These are phyloP conservation scores for Cicer pinnatifidum DNA, from an alignment of 306 rosid species.

Conservation along the genomic window DNA sequence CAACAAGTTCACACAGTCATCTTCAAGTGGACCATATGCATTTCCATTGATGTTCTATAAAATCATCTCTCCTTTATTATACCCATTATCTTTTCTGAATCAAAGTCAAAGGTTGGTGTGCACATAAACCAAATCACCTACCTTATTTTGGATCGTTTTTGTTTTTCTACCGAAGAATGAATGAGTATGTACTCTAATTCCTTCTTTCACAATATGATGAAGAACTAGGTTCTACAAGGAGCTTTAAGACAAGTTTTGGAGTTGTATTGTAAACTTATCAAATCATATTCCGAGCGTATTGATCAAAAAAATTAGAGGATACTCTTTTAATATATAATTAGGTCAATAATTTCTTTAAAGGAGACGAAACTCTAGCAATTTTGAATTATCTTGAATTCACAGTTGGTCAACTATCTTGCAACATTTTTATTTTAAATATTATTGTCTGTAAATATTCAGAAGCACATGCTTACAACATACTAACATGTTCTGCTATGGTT, in stretches of 20 bases:
- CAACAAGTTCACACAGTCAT: not conserved
- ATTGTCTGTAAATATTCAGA: conserved; percentile 6
- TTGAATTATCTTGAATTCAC: not conserved
- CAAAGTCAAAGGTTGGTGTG: not conserved
- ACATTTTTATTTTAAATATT: not conserved
- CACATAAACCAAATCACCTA: not conserved
- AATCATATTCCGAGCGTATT: not conserved
- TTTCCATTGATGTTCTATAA: not conserved
- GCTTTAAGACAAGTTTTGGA: not conserved
- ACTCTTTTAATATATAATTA: not conserved
- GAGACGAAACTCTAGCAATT: not conserved
- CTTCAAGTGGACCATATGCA: not conserved
- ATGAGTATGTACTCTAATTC: not conserved
- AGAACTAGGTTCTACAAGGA: conserved; percentile 1
- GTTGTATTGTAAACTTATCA: not conserved
- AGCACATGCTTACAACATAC: conserved; percentile 4
- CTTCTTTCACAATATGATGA: not conserved
- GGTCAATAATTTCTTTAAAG: too few relatives aligned
- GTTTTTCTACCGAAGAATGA: not conserved
- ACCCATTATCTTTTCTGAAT: not conserved
- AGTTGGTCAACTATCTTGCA: not conserved
- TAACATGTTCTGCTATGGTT: conserved; percentile 18
- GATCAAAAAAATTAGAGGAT: not conserved
- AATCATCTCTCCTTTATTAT: not conserved
- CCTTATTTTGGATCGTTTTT: not conserved